Evolutionary conservation across 352 stramenopile genomes (phyloP).

Genomic region (Thalassiosira exigua): DNA sequence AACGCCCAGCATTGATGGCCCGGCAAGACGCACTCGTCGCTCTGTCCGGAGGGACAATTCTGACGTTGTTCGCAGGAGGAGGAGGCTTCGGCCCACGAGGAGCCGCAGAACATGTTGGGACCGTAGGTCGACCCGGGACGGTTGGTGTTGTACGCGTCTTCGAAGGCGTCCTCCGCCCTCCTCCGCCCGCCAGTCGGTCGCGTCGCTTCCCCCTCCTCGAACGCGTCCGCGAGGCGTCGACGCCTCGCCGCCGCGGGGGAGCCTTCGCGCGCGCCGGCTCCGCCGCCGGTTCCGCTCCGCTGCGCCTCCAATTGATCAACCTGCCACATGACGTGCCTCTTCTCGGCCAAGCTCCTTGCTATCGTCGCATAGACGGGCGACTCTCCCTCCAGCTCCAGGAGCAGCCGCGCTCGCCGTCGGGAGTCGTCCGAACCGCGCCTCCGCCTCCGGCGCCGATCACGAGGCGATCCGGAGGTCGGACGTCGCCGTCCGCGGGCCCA

Average conservation of each 20-base stretch:
- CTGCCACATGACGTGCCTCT: constrained; percentile 3
- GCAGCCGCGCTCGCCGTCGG: too few relatives aligned
- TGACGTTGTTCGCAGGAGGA: constrained; percentile 43
- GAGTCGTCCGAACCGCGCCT: too few relatives aligned
- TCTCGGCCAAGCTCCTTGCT: background rate
- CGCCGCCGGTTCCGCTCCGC: too few relatives aligned
- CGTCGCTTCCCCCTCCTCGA: background rate
- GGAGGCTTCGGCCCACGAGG: constrained; percentile 59
- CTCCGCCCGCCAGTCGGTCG: background rate
- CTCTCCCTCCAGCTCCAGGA: too few relatives aligned
- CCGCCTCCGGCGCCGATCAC: too few relatives aligned
- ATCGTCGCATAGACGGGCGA: too few relatives aligned
- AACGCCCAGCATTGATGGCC: constrained; percentile 68
- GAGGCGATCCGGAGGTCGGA: too few relatives aligned
- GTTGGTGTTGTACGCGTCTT: constrained; percentile 32
- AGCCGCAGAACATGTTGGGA: constrained; percentile 63
- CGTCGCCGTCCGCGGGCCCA: too few relatives aligned
- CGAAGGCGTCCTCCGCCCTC: constrained; percentile 46
- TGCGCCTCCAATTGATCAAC: background rate
- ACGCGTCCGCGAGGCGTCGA: background rate
- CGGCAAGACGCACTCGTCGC: constrained; percentile 54
- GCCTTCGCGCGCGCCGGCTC: background rate
- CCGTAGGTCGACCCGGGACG: constrained; percentile 45
- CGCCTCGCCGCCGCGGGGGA: background rate
- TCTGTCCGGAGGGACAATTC: constrained; percentile 62